Base-by-base conservation (phyloP, 2,329 filamentous ascomycete genomes). In the Alternaria longipes region DNA sequence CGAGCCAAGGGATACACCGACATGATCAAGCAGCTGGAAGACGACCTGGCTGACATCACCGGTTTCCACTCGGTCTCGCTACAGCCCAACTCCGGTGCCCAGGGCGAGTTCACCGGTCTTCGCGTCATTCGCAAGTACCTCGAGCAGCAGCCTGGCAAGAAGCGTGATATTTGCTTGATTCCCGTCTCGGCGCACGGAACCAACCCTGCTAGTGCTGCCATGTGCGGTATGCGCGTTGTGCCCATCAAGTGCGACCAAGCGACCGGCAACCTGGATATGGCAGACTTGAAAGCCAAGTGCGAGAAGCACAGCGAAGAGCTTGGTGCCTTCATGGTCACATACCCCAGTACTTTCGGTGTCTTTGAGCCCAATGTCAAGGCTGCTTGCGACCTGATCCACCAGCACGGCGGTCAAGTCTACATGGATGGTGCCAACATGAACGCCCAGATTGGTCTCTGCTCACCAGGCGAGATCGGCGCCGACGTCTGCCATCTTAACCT, bases 391-490 rank as follows among this genome's bases (percentile, higher is more conserved):
- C 83, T 96, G 30, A 93, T 98, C 18, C 94, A 98, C 81, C 81
- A 91, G 66, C 84, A 96, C 75, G 94, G 94, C 54, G 94, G 94
- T 9, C 92, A 96, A 76, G 94, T 98, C 16, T 98, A 97, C 84
- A 97, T 98, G 94, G 94, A 98, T 77, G 94, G 94, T 49, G 94
- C 94, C 67, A 98, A 98, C 83, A 95, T 97, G 93, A 98, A 97
- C 76, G 94, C 94, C 18, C 94, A 98, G 80, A 97, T 98, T 66
- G 94, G 94, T 12, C 86, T 98, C 11, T 97, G 93, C 83, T 97
- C 93, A 0, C 94, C 94, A 2, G 94, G 94, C 40, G 93, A 96
- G 78, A 97, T 98, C 68, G 94, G 94, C 20, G 94, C 94, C 30
- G 94, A 98, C 77, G 94, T 97, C 40, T 98, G 94, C 86, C 94